Evolutionary conservation across 1,139 yeast species (phyloP), one percentile per base, ranked within the genome.

Genomic region (Barnettozyma hawaiiensis): DNA sequence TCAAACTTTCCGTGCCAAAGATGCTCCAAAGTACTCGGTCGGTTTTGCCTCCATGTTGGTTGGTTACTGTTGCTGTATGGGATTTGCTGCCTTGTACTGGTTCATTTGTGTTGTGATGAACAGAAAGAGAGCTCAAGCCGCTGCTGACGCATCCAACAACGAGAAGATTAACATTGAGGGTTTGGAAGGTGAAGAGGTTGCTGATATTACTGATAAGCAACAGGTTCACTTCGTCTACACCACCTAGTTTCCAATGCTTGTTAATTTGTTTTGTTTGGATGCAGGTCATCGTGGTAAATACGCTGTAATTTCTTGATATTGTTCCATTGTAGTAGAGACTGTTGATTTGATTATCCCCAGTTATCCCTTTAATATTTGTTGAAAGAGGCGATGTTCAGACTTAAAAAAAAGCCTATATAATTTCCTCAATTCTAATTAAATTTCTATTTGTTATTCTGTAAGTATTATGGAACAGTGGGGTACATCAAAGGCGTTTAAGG

Each of bases 21-120:
- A 78, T 57, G 76, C 78, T 2, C 85, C 85, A 16, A 49, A 50
- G 11, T 78, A 77, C 52, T 52, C 57, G 3, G 67, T 73, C 4
- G 84, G 79, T 16, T 47, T 47, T 29, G 49, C 49, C 2, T 36
- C 42, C 23, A 59, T 66, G 54, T 49, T 64, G 16, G 62, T 59
- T 16, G 64, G 64, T 37, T 55, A 61, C 37, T 51, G 61, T 31
- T 53, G 62, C 21, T 65, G 69, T 50, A 63, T 66, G 43, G 19
- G 52, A 8, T 48, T 65, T 21, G 43, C 55, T 31, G 55, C 45
- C 3, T 6, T 55, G 0, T 66, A 66, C 46, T 65, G 68, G 67
- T 21, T 52, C 7, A 46, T 57, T 2, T 55, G 60, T 47, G 42
- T 51, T n/a, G 27, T 39, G 7, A 53, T 61, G 51, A 63, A 64